Conservation (phyloP, 805 yeast species). For the Helenozyma rhizophorensis region DNA sequence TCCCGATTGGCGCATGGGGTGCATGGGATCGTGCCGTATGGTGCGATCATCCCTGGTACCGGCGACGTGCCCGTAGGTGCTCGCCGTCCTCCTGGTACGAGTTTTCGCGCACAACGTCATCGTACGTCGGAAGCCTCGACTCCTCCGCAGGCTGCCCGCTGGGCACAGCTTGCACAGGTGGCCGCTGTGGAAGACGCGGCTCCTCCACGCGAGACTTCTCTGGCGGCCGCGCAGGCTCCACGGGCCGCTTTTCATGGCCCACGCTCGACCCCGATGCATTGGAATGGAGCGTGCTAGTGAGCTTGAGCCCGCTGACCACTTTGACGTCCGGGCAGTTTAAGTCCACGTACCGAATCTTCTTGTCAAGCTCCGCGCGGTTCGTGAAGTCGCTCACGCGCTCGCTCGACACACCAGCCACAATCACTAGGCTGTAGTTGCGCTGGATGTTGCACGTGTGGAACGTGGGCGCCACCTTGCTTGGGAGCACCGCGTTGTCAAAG, state of each 20-base stretch:
- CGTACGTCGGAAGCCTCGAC: slow-evolving; percentile 28
- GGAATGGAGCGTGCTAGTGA: slow-evolving; percentile 22
- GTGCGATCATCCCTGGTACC: slow-evolving; percentile 18
- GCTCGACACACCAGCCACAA: slow-evolving; percentile 26
- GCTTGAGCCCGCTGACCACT: slow-evolving; percentile 30
- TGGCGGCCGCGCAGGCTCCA: slow-evolving; percentile 4
- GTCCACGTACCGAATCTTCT: slow-evolving; percentile 26
- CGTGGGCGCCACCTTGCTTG: slow-evolving; percentile 48
- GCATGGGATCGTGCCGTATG: too few relatives aligned
- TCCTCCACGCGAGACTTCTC: background rate
- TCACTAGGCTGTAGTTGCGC: slow-evolving; percentile 37
- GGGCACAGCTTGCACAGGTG: too few relatives aligned
- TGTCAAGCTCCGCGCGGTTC: slow-evolving; percentile 11
- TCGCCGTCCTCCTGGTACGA: slow-evolving; percentile 29
- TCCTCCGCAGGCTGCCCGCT: background rate
- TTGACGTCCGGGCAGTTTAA: slow-evolving; percentile 27
- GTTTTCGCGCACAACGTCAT: slow-evolving; percentile 30
- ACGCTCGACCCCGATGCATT: slow-evolving; percentile 22
- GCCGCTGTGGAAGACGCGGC: too few relatives aligned
- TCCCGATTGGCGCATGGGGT: too few relatives aligned
- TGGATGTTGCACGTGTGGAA: slow-evolving; percentile 54
- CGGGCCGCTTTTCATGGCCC: too few relatives aligned
- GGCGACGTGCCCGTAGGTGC: slow-evolving; percentile 29
- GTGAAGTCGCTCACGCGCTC: slow-evolving; percentile 17
- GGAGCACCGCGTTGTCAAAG: slow-evolving; percentile 39